A percentile compares a stretch with the other conserved stretches of the same genome.
Conservation (phyloP, 2,329 filamentous ascomycete genomes). For the Hypoxylon rubiginosum region DNA sequence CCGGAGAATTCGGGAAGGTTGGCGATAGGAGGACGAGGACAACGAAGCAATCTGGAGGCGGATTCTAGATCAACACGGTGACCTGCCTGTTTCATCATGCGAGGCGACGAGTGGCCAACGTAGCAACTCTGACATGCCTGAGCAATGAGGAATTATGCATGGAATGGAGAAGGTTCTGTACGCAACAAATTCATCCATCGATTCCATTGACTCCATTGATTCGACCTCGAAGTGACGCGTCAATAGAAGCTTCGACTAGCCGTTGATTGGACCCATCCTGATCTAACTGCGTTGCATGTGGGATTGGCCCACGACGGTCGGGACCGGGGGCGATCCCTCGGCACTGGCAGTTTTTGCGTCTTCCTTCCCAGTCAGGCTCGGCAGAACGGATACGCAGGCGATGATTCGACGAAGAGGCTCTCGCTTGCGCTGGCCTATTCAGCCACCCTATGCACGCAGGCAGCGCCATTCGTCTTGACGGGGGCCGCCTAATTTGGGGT, state of each 20-base stretch:
- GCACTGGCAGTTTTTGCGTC: slow-evolving; percentile 36
- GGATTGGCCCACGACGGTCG: slow-evolving; percentile 30
- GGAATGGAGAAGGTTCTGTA: slow-evolving; percentile 28
- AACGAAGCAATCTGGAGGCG: slow-evolving; percentile 22
- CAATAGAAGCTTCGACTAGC: slow-evolving; percentile 38
- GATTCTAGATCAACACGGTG: slow-evolving; percentile 37
- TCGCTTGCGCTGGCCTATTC: slow-evolving; percentile 35
- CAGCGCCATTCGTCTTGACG: slow-evolving; percentile 28
- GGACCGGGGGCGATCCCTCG: slow-evolving; percentile 35
- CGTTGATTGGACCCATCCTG: slow-evolving; percentile 34
- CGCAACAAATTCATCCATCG: slow-evolving; percentile 33
- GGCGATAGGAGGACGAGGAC: slow-evolving; percentile 35
- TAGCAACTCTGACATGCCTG: slow-evolving; percentile 21
- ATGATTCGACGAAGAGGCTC: slow-evolving; percentile 37
- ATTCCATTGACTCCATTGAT: slow-evolving; percentile 18
- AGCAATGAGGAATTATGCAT: slow-evolving; percentile 29
- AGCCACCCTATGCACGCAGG: slow-evolving; percentile 36
- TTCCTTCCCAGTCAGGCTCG: slow-evolving; percentile 42
- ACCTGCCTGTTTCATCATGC: slow-evolving; percentile 41
- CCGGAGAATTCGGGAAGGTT: slow-evolving; percentile 45
- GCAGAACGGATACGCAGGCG: slow-evolving; percentile 34
- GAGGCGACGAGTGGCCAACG: slow-evolving; percentile 27
- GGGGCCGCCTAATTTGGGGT: slow-evolving; percentile 31
- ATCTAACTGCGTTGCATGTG: slow-evolving; percentile 32
- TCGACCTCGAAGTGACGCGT: slow-evolving; percentile 38